Evolutionary conservation across 352 stramenopile genomes (phyloP).

Genomic region (Thalassiosira mediterranea): DNA sequence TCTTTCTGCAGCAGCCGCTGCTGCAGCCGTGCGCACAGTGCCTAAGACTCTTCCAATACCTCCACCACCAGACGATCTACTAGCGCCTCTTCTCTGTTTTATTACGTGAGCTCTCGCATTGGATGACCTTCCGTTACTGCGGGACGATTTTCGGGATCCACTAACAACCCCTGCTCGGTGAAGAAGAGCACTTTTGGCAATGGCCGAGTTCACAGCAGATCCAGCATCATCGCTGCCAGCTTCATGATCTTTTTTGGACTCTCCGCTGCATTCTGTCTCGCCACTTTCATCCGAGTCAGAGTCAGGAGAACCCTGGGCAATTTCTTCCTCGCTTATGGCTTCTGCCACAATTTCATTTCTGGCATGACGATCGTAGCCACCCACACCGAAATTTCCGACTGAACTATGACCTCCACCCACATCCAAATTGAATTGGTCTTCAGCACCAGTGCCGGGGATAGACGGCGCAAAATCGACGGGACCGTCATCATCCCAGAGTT

Average conservation of each 20-base stretch:
- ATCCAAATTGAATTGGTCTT: slow-evolving; percentile 9
- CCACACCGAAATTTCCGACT: slow-evolving; percentile 1
- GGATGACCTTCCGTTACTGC: slow-evolving; percentile 31
- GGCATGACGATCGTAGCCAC: no score
- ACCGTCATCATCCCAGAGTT: slow-evolving; percentile 11
- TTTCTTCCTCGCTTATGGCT: slow-evolving; percentile 2
- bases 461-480: not conserved
- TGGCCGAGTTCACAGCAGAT: slow-evolving; percentile 13
- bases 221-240: not conserved
- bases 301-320: not conserved
- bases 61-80: slow-evolving; percentile 5
- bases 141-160: slow-evolving; percentile 17
- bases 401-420: no score
- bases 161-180: slow-evolving; percentile 30
- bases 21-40: slow-evolving; percentile 38
- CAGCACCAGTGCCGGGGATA: not conserved
- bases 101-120: slow-evolving; percentile 27
- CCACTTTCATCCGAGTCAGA: slow-evolving; percentile 10
- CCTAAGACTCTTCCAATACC: slow-evolving; percentile 40
- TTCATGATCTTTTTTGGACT: no score
- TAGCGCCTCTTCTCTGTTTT: slow-evolving; percentile 19
- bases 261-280: not conserved
- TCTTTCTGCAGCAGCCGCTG: slow-evolving; percentile 3
- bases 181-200: slow-evolving; percentile 31
- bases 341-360: slow-evolving; percentile 11